Base-by-base conservation (phyloP, 2,329 filamentous ascomycete species). In the Fusarium nisikadoi region DNA sequence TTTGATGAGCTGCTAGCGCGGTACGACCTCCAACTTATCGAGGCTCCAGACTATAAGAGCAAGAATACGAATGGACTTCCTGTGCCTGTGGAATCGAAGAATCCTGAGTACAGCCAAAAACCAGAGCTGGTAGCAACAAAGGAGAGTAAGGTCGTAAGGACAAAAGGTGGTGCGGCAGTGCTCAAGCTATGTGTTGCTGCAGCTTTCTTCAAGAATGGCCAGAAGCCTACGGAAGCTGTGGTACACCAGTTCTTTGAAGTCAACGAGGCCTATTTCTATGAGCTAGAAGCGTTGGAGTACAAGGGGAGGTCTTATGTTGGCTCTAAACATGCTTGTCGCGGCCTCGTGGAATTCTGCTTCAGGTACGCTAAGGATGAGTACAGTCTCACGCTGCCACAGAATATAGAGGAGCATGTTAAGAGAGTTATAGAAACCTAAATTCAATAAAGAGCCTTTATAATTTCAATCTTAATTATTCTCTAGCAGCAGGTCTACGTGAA, bases 171-270 rank as follows among this genome's bases (percentile, higher is more conserved):
- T 5, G 55, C 55, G 12, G 55, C 55, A 16, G 55, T 58, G 42
- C 55, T 58, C 2, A 58, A 58, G 42, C 6, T 58, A 39, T 58
- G 55, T 12, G 55, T 58, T 50, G 55, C 55, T 3, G n/a, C 33
- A 3, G 25, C 29, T 7, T 58, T 58, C 16, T 58, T 38, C 0
- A 49, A 50, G 16, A 58, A 31, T 12, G 3, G 2, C 4, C 55
- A 58, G 2, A 50, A 39, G 25, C 55, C 55, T 17, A 50, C 55
- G 0, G 42, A 58, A 38, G 33, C 55, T 0, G 55, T 50, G 6
- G 55, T 58, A 0, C 42, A 58, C 20, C 55, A 58, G 25, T 58
- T 58, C 16, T 58, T 58, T 0, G 55, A 58, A 50, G 13, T 58
- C 3, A 58, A 31, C 16, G 55, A 50, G 25, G 55, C 55, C 25